Base-by-base conservation (phyloP, 2,329 filamentous ascomycete genomes). In the Apiospora kogelbergensis region DNA sequence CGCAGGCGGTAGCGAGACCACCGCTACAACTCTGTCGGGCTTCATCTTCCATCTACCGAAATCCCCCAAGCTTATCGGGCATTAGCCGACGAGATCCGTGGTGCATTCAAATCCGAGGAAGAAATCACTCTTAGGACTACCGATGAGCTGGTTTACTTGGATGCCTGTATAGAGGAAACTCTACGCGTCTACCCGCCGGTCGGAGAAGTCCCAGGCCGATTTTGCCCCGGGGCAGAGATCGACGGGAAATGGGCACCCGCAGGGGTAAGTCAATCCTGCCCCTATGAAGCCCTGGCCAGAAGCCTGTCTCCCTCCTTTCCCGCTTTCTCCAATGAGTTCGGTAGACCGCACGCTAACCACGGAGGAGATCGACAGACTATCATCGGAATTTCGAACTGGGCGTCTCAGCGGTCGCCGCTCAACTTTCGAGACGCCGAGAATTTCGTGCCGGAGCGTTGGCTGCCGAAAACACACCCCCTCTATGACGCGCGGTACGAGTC, bases 1-100 rank as follows among this genome's bases (percentile, higher is more conserved):
- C 40, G 37, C 81, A 9, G 82, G 82, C 11, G 83, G 84, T 2
- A 81, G 79, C 2, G 83, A 85, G 70, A 85, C 84, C 5, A 83
- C 82, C 0, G 81, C 83, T 0, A 83, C 81, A 0, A 74, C 80
- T 0, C 74, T 84, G 11, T 73, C 77, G 69, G 69, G 80, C 71
- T 67, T 76, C 71, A 73, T 75, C 0, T 84, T 78, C 64, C 73
- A 79, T 10, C 72, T 84, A 7, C 71, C 82, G 15, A 72, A 3
- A 78, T 81, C 66, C 78, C 44, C 6, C 42, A 57, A 6, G 44
- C 40, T 1, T 42, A 48, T n/a, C 10, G 7, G 65, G 78, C 72
- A 26, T 40, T 82, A 33, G 71, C 70, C 6, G 17, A 73, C 1
- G 82, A 84, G 72, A 72, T 84, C 6, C 77, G 81, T 2, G 66